Base-by-base conservation (phyloP, 768 basidiomycete genomes). In the Boletus edulis region DNA sequence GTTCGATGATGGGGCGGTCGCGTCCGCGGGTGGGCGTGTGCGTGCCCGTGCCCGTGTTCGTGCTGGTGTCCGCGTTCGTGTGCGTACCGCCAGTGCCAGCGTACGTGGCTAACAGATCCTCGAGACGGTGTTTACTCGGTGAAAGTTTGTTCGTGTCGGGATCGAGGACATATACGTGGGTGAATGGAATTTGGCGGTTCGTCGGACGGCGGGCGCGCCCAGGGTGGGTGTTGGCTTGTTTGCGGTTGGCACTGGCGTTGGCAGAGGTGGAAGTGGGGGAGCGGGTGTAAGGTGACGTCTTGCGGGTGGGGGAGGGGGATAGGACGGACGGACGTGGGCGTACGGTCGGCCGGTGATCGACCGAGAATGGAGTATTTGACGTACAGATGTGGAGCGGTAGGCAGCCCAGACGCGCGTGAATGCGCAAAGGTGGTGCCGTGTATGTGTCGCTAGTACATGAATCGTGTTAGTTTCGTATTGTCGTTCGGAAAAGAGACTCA, bases 131-230 rank as follows among this genome's bases (percentile, higher is more conserved):
- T 10, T 61, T 66, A 3, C 72, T 71, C 1, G 60, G 67, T 0
- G 72, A 69, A 22, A 80, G 77, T 10, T 67, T 67, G 24, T 69
- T 67, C 5, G 79, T 79, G 20, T 73, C 68, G 1, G 79, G 72
- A 59, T 86, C 76, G 47, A 78, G 72, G 47, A 85, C 64, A 43
- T 74, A 75, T 49, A 86, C 82, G 47, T 64, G 51, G 1, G 55
- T 24, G 63, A 70, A 68, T 0, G 68, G 71, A 52, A 86, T 86
- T 1, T 77, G 67, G 13, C 75, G 68, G 64, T 78, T 76, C 49
- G 49, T 60, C 46, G 53, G 66, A 5, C 55, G 63, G 17, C 56
- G 52, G 49, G 46, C 18, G 44, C 12, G 12, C 7, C 35, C 35
- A 6, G 35, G 35, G 27, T 9, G 27, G 27, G 27, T 29, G 27